phyloP scores from a whole-genome alignment of 441 rosid species.

The Lagerstroemia fauriei region DNA sequence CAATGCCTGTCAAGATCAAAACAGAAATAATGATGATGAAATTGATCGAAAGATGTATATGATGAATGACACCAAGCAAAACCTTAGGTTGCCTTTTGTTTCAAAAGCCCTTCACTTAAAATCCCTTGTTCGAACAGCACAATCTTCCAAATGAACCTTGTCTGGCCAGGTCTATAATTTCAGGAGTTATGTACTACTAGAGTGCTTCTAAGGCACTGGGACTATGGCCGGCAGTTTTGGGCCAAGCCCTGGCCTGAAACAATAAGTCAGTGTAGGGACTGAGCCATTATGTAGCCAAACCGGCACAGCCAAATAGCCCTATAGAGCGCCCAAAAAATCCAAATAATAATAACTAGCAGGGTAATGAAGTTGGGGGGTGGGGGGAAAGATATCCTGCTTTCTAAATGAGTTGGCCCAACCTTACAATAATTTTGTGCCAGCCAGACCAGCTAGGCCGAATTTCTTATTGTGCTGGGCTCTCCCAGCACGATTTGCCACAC shows the following conservation, averaged over 20 bases:
- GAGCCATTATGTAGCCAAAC: too few species aligned
- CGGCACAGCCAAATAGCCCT: too few species aligned
- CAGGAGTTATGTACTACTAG: not conserved
- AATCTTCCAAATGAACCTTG: not conserved
- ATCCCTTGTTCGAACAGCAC: not conserved
- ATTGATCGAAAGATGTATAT: not conserved
- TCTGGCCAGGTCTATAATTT: not conserved
- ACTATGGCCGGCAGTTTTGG: not conserved
- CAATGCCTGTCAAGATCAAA: conserved; percentile 62
- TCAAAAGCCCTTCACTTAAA: not conserved
- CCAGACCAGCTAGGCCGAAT: not conserved
- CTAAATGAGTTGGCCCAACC: not conserved
- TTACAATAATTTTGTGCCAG: not conserved
- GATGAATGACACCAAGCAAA: conserved; percentile 8
- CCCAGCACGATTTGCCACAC: not conserved
- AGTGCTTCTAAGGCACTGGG: not conserved
- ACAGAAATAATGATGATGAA: not conserved
- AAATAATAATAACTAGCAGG: too few species aligned
- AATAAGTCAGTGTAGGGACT: too few species aligned
- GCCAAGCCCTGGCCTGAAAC: too few species aligned
- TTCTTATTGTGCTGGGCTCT: not conserved
- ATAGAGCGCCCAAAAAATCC: too few species aligned
- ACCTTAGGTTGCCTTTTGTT: not conserved
- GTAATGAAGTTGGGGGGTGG: too few species aligned
- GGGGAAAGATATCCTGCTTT: too few species aligned